Base-by-base conservation (phyloP, 306 rosid species). In the Vachellia collinsii region DNA sequence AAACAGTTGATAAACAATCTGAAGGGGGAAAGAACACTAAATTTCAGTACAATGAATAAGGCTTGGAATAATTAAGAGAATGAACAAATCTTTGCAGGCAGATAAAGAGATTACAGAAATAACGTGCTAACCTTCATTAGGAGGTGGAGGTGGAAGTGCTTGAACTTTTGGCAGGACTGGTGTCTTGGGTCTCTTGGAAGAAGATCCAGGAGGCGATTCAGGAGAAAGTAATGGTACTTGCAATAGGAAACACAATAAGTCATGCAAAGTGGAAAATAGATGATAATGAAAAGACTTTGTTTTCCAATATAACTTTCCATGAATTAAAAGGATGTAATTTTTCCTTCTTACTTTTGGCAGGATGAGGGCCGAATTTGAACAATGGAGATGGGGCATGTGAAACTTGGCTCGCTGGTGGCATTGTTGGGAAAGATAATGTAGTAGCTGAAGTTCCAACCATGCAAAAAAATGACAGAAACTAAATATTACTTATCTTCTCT, bases 81-180 rank as follows among this genome's bases (percentile, higher is more conserved):
- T 43, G 44, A 58, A 70, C 50, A 78, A 56, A 29, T 11, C 62
- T 72, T 62, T 48, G 78, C n/a, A 72, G 23, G 69, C 43, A 65
- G 7, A 75, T 48, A 54, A 34, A 62, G 37, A 81, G 64, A 72
- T 36, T 42, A 76, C 47, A 25, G 74, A 75, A 80, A 70, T 43
- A 65, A 61, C 67, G 62, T 72, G 69, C 82, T 23, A 85, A 92
- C 99, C 98, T 87, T 85, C 90, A 92, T 91, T 93, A 19, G 98
- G 99, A 85, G 99, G 99, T 64, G 99, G 99, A 64, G 98, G 98
- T 63, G 99, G 99, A 70, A 95, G 80, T 22, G 90, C 89, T 61
- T 81, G 90, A 65, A 88, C 67, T 25, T 66, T 92, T 72, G 93
- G 93, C 70, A 51, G 73, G n/a, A 78, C 75, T 13, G 97, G 82